phyloP scores from a whole-genome alignment of 2,329 filamentous ascomycete genomes.

The Dactylellina haptotyla region DNA sequence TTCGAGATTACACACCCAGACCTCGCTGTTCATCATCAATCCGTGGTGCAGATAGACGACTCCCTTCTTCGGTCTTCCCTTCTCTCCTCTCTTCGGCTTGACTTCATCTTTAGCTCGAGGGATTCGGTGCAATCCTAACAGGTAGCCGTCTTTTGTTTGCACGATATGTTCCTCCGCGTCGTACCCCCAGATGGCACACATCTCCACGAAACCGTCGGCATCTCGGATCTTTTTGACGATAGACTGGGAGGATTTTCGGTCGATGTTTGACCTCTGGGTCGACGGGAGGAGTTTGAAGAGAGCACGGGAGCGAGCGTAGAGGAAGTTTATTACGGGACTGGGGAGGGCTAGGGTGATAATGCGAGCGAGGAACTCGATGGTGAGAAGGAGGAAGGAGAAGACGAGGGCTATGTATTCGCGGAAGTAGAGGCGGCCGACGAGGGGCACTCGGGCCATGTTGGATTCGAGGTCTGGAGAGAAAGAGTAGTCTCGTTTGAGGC shows the following conservation, averaged over 20 bases:
- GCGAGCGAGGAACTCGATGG: conserved; percentile 82
- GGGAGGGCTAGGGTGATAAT: conserved; percentile 88
- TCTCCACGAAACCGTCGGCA: conserved; percentile 89
- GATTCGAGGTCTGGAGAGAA: conserved; percentile 41
- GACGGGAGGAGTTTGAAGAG: conserved; percentile 83
- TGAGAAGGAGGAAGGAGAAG: conserved; percentile 82
- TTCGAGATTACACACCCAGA: conserved; percentile 94
- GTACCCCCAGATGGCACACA: conserved; percentile 92
- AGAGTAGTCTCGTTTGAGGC: conserved; percentile 50
- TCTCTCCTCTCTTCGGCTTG: conserved; percentile 77
- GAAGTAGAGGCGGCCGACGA: conserved; percentile 71
- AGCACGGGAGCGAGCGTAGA: conserved; percentile 81
- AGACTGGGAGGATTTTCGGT: conserved; percentile 73
- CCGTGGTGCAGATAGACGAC: conserved; percentile 93
- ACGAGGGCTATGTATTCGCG: conserved; percentile 88
- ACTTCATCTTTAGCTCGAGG: conserved; percentile 84
- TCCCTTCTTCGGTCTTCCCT: conserved; percentile 76
- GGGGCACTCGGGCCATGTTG: conserved; percentile 69
- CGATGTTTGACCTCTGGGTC: conserved; percentile 70
- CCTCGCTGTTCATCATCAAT: conserved; percentile 97
- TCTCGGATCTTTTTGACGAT: conserved; percentile 82
- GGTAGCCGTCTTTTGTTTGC: conserved; percentile 91
- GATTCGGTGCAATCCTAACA: conserved; percentile 87
- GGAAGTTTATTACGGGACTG: conserved; percentile 80
- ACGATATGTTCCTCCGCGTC: conserved; percentile 95